phyloP scores from a whole-genome alignment of 768 basidiomycete species.

The Psilocybe sp. region DNA sequence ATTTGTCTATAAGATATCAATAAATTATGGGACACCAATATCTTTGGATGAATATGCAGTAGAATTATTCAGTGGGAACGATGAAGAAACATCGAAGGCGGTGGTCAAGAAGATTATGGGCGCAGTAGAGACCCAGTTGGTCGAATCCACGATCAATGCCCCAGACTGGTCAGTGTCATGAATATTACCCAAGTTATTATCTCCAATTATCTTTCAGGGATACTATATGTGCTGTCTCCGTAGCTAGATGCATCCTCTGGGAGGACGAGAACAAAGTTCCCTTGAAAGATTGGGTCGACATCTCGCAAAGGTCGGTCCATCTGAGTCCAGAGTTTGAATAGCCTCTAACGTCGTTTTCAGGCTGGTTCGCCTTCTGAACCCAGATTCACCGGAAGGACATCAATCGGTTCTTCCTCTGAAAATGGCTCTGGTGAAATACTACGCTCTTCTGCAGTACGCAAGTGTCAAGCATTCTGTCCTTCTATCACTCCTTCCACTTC shows the following conservation, averaged over 20 bases:
- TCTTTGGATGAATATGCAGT: constrained; percentile 46
- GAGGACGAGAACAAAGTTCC: constrained; percentile 41
- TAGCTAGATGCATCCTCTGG: constrained; percentile 59
- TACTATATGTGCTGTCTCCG: constrained; percentile 53
- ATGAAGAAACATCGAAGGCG: constrained; percentile 31
- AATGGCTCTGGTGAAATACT: constrained; percentile 50
- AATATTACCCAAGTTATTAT: neutral
- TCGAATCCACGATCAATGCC: constrained; percentile 59
- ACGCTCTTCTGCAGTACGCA: constrained; percentile 49
- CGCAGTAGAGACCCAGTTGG: constrained; percentile 45
- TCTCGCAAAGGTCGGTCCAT: constrained; percentile 53
- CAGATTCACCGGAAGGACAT: neutral
- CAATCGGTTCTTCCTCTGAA: constrained; percentile 27
- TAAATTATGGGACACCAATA: constrained; percentile 50
- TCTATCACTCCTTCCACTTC: constrained; percentile 18
- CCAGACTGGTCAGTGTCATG: constrained; percentile 54
- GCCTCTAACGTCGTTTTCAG: constrained; percentile 2
- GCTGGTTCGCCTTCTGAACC: constrained; percentile 10
- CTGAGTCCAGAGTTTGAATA: neutral
- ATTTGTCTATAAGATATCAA: constrained; percentile 12
- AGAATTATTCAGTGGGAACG: constrained; percentile 38
- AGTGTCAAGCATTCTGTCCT: constrained; percentile 51
- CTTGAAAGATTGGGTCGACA: constrained; percentile 47
- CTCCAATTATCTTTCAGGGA: constrained; percentile 42
- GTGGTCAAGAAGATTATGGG: constrained; percentile 59